Conservation (phyloP, 495 filamentous ascomycete species). For the Chaetomium fimeti region DNA sequence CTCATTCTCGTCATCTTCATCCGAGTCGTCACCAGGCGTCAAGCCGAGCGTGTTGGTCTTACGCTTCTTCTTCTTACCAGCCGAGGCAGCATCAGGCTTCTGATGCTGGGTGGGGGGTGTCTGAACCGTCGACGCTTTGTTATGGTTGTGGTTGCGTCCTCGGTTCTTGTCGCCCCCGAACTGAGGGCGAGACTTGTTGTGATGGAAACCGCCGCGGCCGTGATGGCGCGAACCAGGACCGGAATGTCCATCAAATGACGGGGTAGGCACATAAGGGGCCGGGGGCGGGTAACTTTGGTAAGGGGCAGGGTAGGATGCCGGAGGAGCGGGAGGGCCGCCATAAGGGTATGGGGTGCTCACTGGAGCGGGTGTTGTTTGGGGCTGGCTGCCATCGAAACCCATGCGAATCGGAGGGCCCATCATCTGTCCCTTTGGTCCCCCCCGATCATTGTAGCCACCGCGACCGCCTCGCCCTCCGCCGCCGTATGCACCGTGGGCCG, state of each 20-base stretch:
- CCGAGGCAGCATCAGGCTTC: conserved; percentile 60
- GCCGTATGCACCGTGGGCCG: conserved; percentile 44
- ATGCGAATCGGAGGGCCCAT: conserved; percentile 61
- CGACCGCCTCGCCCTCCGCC: conserved; percentile 55
- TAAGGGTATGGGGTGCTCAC: conserved; percentile 48
- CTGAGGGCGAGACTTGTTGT: conserved; percentile 36
- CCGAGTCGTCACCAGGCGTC: conserved; percentile 69
- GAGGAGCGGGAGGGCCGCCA: conserved; percentile 32
- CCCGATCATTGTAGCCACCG: conserved; percentile 51
- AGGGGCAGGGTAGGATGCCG: conserved; percentile 37
- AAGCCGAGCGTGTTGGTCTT: conserved; percentile 77
- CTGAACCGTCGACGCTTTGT: conserved; percentile 34
- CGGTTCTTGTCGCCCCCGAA: conserved; percentile 47
- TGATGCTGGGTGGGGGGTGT: conserved; percentile 53
- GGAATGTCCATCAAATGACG: conserved; percentile 38
- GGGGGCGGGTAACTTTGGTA: conserved; percentile 42
- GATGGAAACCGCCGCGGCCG: conserved; percentile 41
- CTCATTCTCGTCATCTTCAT: conserved; percentile 71
- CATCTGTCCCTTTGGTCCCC: conserved; percentile 47
- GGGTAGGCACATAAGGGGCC: conserved; percentile 28
- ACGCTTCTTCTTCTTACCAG: conserved; percentile 71
- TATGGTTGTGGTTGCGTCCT: conserved; percentile 38
- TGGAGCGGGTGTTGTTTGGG: conserved; percentile 43
- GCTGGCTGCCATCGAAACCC: conserved; percentile 50
- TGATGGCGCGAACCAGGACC: conserved; percentile 37